Conservation (phyloP, 352 stramenopile species). For the Phytophthora cactorum region DNA sequence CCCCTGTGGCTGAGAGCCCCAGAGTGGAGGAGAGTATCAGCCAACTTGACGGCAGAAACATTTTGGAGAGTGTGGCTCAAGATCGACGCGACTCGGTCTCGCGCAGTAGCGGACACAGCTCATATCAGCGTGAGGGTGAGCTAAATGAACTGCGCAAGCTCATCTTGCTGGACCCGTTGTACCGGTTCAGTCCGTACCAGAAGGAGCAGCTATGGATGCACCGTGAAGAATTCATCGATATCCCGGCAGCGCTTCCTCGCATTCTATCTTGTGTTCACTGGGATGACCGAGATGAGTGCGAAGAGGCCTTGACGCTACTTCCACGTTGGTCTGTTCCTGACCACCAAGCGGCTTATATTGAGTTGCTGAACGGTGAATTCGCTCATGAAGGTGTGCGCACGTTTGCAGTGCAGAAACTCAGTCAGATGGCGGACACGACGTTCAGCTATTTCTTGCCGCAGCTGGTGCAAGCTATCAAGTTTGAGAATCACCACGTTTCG, state of each 20-base stretch:
- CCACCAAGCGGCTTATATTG: constrained; percentile 83
- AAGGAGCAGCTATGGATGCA: constrained; percentile 86
- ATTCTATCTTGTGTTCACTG: constrained; percentile 86
- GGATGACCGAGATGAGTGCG: constrained; percentile 71
- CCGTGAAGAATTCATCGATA: constrained; percentile 81
- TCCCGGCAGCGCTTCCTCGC: constrained; percentile 72
- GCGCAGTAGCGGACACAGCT: constrained; percentile 64
- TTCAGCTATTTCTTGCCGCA: constrained; percentile 91
- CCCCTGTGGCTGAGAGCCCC: constrained; percentile 29
- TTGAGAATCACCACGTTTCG: constrained; percentile 87
- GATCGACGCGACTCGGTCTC: constrained; percentile 66
- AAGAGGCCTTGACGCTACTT: constrained; percentile 75
- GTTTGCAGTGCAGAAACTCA: constrained; percentile 83
- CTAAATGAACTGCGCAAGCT: constrained; percentile 78
- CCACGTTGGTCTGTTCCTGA: constrained; percentile 72
- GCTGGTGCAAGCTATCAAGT: constrained; percentile 91
- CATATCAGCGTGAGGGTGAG: constrained; percentile 52
- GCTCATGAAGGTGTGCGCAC: constrained; percentile 70
- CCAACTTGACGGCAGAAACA: constrained; percentile 63
- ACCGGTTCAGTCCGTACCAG: constrained; percentile 81
- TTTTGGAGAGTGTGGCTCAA: constrained; percentile 44
- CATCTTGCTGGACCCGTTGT: constrained; percentile 83
- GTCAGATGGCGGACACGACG: constrained; percentile 84
- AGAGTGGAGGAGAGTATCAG: constrained; percentile 59
- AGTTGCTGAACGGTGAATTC: constrained; percentile 85